Conservation (phyloP, 805 yeast genomes). For the Ogataea siamensis region DNA sequence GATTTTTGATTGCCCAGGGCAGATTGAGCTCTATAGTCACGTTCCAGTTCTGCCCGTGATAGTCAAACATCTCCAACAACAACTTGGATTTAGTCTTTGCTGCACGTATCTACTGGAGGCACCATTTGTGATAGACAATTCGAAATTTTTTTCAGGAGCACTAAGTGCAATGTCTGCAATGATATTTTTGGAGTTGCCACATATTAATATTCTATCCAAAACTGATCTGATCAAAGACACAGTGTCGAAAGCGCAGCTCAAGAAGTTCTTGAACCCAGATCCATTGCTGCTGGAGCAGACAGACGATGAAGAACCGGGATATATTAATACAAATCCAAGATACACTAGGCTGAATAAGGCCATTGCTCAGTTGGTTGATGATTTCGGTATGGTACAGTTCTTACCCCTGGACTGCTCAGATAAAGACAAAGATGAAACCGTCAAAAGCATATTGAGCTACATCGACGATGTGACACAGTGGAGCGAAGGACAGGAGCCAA, state of each 20-base stretch:
- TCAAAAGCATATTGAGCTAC: conserved; percentile 80
- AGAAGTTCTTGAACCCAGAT: conserved; percentile 87
- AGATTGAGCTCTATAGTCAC: conserved; percentile 91
- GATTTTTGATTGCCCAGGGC: conserved; percentile 96
- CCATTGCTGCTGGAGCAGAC: conserved; percentile 66
- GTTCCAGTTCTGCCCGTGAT: conserved; percentile 89
- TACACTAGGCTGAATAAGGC: conserved; percentile 72
- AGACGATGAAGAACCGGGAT: conserved; percentile 29
- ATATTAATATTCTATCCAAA: conserved; percentile 84
- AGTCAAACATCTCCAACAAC: conserved; percentile 77
- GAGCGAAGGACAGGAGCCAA: conserved; percentile 96
- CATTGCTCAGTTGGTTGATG: conserved; percentile 90
- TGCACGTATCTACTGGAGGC: conserved; percentile 93
- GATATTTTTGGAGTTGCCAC: conserved; percentile 94
- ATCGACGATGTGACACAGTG: conserved; percentile 98
- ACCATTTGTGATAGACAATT: conserved; percentile 84
- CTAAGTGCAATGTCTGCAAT: conserved; percentile 97
- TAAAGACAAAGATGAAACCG: conserved; percentile 63
- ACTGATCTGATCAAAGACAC: conserved; percentile 82
- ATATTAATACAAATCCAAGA: conserved; percentile 43
- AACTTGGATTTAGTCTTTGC: conserved; percentile 81
- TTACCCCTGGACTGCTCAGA: conserved; percentile 74
- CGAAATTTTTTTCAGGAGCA: conserved; percentile 94
- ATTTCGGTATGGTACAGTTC: conserved; percentile 98
- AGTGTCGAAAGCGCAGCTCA: conserved; percentile 70